These are phyloP conservation scores for Arxiozyma telluris DNA, from an alignment of 1,139 yeast genomes.

Conservation along the genomic window DNA sequence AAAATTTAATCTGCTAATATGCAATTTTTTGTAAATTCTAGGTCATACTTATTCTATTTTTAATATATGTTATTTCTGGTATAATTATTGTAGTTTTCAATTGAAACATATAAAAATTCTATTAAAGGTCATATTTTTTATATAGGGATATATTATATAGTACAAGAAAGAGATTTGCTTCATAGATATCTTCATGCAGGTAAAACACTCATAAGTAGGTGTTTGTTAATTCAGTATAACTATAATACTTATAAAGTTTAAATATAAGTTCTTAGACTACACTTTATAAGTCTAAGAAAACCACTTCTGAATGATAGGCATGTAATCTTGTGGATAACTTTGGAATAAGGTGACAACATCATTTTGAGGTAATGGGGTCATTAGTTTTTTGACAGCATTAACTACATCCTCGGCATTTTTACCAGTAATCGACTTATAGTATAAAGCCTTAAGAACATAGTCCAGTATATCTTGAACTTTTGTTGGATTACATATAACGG, in stretches of 20 bases:
- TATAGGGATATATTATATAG: neutral
- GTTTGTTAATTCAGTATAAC: neutral
- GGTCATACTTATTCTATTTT: neutral
- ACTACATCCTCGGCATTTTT: conserved; percentile 59
- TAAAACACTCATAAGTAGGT: neutral
- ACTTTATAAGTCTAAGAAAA: conserved; percentile 33
- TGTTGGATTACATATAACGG: conserved; percentile 40
- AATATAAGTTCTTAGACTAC: too few relatives aligned
- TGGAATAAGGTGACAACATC: conserved; percentile 60
- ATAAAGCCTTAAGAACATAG: conserved; percentile 66
- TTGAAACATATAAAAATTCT: neutral
- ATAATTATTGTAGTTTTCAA: neutral
- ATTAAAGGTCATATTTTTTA: neutral
- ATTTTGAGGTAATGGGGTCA: conserved; percentile 42
- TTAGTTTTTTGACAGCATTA: conserved; percentile 44
- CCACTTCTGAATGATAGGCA: conserved; percentile 55
- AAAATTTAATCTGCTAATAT: neutral
- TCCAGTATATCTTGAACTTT: conserved; percentile 63
- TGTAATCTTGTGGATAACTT: conserved; percentile 54
- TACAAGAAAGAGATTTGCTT: neutral
- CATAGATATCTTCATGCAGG: neutral
- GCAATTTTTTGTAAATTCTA: neutral
- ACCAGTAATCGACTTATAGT: conserved; percentile 60
- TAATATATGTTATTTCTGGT: too few relatives aligned
- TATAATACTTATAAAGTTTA: too few relatives aligned